Conservation (phyloP, 1,284 basidiomycete species). For the Cerrena zonata region DNA sequence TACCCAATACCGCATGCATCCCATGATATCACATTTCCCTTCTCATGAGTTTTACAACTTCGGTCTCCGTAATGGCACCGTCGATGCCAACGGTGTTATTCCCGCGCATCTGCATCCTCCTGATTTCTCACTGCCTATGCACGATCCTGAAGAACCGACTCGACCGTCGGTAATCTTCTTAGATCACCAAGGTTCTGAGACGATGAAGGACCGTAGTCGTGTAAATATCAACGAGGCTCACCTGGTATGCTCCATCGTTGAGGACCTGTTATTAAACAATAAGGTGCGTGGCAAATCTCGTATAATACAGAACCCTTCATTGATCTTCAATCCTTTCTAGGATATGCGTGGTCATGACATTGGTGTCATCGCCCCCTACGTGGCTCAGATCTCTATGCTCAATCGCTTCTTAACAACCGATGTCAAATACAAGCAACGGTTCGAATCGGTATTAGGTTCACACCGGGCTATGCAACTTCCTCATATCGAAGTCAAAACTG, state of each 20-base stretch:
- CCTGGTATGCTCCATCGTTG: slow-evolving; percentile 72
- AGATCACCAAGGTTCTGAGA: slow-evolving; percentile 69
- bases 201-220: slow-evolving; percentile 58
- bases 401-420: slow-evolving; percentile 58
- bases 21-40: slow-evolving; percentile 80
- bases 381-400: slow-evolving; percentile 71
- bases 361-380: slow-evolving; percentile 84
- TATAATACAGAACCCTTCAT: not conserved
- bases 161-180: slow-evolving; percentile 68
- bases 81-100: slow-evolving; percentile 51
- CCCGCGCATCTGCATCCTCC: slow-evolving; percentile 52
- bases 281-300: slow-evolving; percentile 42
- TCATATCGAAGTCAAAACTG: slow-evolving; percentile 78
- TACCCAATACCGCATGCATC: slow-evolving; percentile 93
- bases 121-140: slow-evolving; percentile 32
- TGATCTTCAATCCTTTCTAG: slow-evolving; percentile 28
- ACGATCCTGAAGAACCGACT: not conserved
- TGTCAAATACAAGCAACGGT: slow-evolving; percentile 42
- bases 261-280: slow-evolving; percentile 72
- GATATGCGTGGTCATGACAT: slow-evolving; percentile 67
- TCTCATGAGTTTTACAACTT: slow-evolving; percentile 77
- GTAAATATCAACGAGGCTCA: slow-evolving; percentile 73
- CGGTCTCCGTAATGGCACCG: slow-evolving; percentile 68
- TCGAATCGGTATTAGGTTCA: slow-evolving; percentile 54
- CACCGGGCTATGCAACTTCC: slow-evolving; percentile 59